phyloP scores from a whole-genome alignment of 495 filamentous ascomycete species.

The Xylaria intraflava region DNA sequence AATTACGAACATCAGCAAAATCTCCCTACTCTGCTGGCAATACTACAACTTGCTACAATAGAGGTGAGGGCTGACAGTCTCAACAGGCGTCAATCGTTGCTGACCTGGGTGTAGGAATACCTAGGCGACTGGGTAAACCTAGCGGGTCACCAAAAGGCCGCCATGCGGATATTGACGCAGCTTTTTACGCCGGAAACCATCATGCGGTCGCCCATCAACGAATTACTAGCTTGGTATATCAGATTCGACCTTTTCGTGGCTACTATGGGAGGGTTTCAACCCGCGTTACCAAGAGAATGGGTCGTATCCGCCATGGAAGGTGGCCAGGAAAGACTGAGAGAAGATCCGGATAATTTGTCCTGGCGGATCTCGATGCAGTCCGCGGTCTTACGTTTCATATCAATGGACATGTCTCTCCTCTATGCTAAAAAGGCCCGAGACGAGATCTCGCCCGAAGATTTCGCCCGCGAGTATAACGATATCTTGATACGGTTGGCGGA shows the following conservation, averaged over 20 bases:
- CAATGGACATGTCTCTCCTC: slow-evolving; percentile 71
- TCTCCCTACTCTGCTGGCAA: slow-evolving; percentile 75
- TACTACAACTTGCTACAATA: slow-evolving; percentile 85
- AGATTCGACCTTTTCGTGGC: slow-evolving; percentile 83
- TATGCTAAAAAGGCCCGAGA: slow-evolving; percentile 64
- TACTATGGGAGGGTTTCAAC: slow-evolving; percentile 71
- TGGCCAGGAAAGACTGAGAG: slow-evolving; percentile 50
- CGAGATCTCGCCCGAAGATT: slow-evolving; percentile 57
- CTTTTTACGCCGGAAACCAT: slow-evolving; percentile 73
- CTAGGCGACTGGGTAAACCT: slow-evolving; percentile 92
- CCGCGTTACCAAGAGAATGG: slow-evolving; percentile 73
- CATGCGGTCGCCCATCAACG: slow-evolving; percentile 58
- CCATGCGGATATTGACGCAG: slow-evolving; percentile 69
- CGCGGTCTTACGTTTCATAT: slow-evolving; percentile 64
- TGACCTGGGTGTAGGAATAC: slow-evolving; percentile 61
- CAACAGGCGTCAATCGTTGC: slow-evolving; percentile 14
- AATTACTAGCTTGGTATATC: slow-evolving; percentile 78
- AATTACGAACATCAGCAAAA: slow-evolving; percentile 60
- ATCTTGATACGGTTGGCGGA: slow-evolving; percentile 48
- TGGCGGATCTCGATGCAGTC: slow-evolving; percentile 60
- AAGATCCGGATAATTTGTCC: slow-evolving; percentile 55
- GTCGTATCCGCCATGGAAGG: slow-evolving; percentile 59
- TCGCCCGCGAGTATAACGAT: slow-evolving; percentile 52
- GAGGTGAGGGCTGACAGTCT: slow-evolving; percentile 54
- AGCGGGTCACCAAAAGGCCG: slow-evolving; percentile 86